Conservation (phyloP, 2,329 filamentous ascomycete species). For the Dothistroma pini region DNA sequence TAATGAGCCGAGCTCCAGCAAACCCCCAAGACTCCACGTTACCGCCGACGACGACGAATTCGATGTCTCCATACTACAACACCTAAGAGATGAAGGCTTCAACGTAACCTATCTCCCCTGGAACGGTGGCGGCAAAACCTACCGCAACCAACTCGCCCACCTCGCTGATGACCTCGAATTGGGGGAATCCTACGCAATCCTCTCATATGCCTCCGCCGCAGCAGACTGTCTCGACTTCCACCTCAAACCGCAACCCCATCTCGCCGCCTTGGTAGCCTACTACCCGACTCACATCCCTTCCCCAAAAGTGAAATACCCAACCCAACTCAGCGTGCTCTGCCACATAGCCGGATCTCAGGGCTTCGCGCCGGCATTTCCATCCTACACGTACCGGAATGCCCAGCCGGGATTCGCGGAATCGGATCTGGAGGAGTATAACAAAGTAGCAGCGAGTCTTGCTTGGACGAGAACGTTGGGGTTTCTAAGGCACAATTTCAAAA, state of each 20-base stretch:
- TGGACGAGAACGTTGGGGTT: slow-evolving; percentile 42
- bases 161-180: slow-evolving; percentile 39
- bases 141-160: slow-evolving; percentile 33
- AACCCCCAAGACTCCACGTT: slow-evolving; percentile 37
- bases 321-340: slow-evolving; percentile 37
- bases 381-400: slow-evolving; percentile 40
- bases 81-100: slow-evolving; percentile 44
- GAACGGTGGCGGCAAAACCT: slow-evolving; percentile 28
- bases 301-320: slow-evolving; percentile 39
- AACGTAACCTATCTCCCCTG: slow-evolving; percentile 39
- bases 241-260: slow-evolving; percentile 41
- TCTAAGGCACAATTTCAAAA: slow-evolving; percentile 33
- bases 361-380: slow-evolving; percentile 38
- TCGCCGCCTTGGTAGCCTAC: slow-evolving; percentile 41
- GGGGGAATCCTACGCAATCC: slow-evolving; percentile 31
- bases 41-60: slow-evolving; percentile 39
- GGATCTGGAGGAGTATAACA: slow-evolving; percentile 37
- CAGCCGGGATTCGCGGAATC: slow-evolving; percentile 43
- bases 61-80: slow-evolving; percentile 37
- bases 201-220: slow-evolving; percentile 43
- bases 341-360: slow-evolving; percentile 40
- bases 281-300: slow-evolving; percentile 40
- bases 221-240: slow-evolving; percentile 38
- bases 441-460: slow-evolving; percentile 40
- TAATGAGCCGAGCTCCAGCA: too few species aligned